Percentiles rank a stretch among this genome's conserved stretches.
Conservation (phyloP, 106 monocot species). For the Dendrobium huoshanense region DNA sequence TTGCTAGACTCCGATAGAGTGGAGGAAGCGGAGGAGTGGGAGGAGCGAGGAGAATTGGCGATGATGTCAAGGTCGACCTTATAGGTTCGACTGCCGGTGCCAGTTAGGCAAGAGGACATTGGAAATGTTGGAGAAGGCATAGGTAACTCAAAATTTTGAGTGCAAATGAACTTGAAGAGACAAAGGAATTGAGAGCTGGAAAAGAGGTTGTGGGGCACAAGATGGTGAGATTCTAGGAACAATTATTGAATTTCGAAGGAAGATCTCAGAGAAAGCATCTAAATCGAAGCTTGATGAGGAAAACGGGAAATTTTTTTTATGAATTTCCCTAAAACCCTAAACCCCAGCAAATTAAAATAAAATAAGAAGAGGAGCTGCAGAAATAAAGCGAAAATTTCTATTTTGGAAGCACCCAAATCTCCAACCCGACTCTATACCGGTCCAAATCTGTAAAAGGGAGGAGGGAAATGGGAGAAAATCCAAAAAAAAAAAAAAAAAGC, state of each 20-base stretch:
- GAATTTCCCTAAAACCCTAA: slow-evolving; percentile 10
- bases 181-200: too few relatives aligned
- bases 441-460: background rate
- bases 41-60: slow-evolving; percentile 21
- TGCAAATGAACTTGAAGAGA: too few relatives aligned
- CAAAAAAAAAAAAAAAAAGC: too few relatives aligned
- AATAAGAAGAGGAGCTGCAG: background rate
- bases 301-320: background rate
- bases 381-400: background rate
- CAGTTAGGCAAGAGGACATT: slow-evolving; percentile 7
- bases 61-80: slow-evolving; percentile 67
- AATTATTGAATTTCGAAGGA: too few relatives aligned
- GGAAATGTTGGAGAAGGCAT: slow-evolving; percentile 2
- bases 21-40: slow-evolving; percentile 49
- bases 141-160: too few relatives aligned
- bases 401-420: background rate
- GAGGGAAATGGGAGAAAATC: background rate
- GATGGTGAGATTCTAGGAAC: too few relatives aligned
- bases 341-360: background rate
- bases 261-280: background rate
- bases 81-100: slow-evolving; percentile 38
- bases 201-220: too few relatives aligned
- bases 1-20: slow-evolving; percentile 54
- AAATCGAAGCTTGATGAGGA: background rate
- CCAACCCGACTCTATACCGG: background rate